phyloP scores from a whole-genome alignment of 371 early-diverging fungal species.

The Antonospora locustae region DNA sequence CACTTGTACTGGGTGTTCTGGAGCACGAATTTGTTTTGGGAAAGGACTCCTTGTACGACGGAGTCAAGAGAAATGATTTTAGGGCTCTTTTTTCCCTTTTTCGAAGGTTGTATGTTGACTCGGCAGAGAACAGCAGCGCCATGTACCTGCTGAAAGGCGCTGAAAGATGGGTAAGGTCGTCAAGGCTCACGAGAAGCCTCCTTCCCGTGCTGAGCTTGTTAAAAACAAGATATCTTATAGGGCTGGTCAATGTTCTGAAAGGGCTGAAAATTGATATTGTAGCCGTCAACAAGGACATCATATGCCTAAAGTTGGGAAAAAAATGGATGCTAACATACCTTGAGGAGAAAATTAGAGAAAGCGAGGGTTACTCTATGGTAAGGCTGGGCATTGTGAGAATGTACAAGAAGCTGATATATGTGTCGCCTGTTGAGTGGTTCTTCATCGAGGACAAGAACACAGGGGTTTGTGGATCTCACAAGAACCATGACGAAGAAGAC shows the following conservation, averaged over 20 bases:
- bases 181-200: constrained; percentile 20
- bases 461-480: too few species aligned
- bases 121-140: constrained; percentile 10
- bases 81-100: constrained; percentile 14
- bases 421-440: constrained; percentile 25
- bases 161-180: constrained; percentile 42
- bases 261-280: constrained; percentile 28
- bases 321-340: constrained; percentile 18
- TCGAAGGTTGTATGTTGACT: constrained; percentile 19
- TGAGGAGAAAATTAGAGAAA: constrained; percentile 1
- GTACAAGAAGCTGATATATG: constrained; percentile 33
- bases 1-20: constrained; percentile 36
- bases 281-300: constrained; percentile 20
- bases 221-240: constrained; percentile 33
- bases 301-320: constrained; percentile 21
- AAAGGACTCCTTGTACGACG: constrained; percentile 10
- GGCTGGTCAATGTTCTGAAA: constrained; percentile 15
- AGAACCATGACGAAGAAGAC: too few species aligned
- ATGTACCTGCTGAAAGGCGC: constrained; percentile 13
- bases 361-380: constrained; percentile 22
- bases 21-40: constrained; percentile 22
- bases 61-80: constrained; percentile 29
- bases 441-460: too few species aligned
- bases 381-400: constrained; percentile 13
- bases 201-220: constrained; percentile 23